These are phyloP conservation scores for Quercus lobata DNA, from an alignment of 331 rosid genomes.

Conservation along the genomic window DNA sequence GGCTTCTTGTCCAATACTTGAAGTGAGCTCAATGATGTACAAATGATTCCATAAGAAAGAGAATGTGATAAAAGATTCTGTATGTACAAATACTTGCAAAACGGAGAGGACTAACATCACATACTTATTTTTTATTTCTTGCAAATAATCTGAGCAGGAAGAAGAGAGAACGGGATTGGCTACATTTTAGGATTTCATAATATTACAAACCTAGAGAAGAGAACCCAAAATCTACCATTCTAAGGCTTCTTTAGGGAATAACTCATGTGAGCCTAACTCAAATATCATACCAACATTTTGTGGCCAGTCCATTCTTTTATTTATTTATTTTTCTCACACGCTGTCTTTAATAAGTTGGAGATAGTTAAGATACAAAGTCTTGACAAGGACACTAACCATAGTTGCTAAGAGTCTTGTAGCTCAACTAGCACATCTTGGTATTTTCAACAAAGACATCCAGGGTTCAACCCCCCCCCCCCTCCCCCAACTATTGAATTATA, in stretches of 20 bases:
- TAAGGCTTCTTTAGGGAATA: background rate
- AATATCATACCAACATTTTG: background rate
- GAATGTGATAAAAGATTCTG: background rate
- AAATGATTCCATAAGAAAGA: background rate
- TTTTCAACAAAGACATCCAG: too few species aligned
- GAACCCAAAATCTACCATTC: background rate
- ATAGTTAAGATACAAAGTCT: background rate
- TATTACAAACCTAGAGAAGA: background rate
- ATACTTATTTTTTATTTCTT: background rate
- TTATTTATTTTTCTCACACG: background rate
- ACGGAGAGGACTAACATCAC: too few species aligned
- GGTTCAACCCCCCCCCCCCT: too few species aligned
- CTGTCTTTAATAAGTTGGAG: too few species aligned
- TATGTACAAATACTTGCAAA: background rate
- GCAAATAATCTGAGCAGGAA: background rate
- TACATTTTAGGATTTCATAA: background rate
- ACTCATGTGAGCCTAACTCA: background rate
- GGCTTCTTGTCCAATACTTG: background rate
- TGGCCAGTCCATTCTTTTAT: background rate
- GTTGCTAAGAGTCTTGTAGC: background rate
- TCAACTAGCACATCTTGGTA: too few species aligned
- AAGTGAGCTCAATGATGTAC: background rate
- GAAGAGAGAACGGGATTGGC: background rate
- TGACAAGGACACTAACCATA: slow-evolving; percentile 46
- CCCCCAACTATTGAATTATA: too few species aligned